Evolutionary conservation across 2,329 filamentous ascomycete species (phyloP).

Genomic region (Fusarium cyanostomum): DNA sequence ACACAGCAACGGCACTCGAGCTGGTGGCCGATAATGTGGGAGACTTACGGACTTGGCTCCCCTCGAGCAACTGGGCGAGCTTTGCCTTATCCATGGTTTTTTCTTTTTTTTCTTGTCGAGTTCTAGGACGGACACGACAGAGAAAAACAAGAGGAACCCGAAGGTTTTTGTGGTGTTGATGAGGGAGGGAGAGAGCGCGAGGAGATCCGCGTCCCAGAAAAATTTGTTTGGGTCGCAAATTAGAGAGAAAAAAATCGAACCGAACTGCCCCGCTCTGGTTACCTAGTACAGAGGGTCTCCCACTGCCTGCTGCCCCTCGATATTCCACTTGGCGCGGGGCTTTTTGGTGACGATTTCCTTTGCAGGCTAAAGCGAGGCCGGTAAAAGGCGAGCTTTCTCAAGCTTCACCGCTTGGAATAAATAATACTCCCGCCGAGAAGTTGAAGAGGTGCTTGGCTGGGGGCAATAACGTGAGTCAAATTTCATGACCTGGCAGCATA

Average conservation of each 20-base stretch:
- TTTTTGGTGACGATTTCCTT: constrained; percentile 26
- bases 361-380: constrained; percentile 15
- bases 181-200: constrained; percentile 26
- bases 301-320: constrained; percentile 35
- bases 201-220: constrained; percentile 34
- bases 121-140: constrained; percentile 35
- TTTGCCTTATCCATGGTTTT: constrained; percentile 65
- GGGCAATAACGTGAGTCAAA: no score
- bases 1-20: constrained; percentile 6
- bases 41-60: constrained; percentile 82
- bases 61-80: constrained; percentile 87
- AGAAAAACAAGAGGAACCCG: constrained; percentile 34
- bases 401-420: constrained; percentile 13
- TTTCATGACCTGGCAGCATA: neutral
- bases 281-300: constrained; percentile 19
- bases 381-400: neutral
- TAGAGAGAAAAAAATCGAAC: constrained; percentile 7
- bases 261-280: constrained; percentile 38
- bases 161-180: constrained; percentile 31
- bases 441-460: neutral
- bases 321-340: constrained; percentile 37
- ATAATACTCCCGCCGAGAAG: neutral
- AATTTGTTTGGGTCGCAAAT: constrained; percentile 31
- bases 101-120: constrained; percentile 32
- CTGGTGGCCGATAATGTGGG: constrained; percentile 1